Evolutionary conservation across 108 stramenopile genomes (phyloP).

Genomic region (Skeletonema marinoi): DNA sequence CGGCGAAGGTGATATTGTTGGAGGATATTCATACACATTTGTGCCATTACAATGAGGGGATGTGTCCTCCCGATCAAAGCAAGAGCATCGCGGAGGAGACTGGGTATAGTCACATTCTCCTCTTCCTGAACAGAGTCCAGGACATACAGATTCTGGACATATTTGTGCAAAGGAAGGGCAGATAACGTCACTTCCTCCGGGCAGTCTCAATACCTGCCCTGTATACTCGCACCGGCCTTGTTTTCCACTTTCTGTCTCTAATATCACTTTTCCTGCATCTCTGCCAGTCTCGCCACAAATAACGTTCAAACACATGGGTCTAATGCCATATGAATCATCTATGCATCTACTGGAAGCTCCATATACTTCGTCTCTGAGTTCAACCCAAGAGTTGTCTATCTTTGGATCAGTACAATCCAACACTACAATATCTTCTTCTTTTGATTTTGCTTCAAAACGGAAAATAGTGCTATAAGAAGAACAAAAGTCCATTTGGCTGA

Average conservation of each 20-base stretch:
- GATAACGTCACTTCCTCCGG: slow-evolving; percentile 30
- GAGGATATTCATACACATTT: slow-evolving; percentile 18
- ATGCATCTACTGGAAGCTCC: slow-evolving; percentile 33
- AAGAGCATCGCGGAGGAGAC: slow-evolving; percentile 43
- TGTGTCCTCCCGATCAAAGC: slow-evolving; percentile 42
- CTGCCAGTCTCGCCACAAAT: slow-evolving; percentile 27
- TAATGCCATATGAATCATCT: slow-evolving; percentile 20
- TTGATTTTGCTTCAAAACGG: slow-evolving; percentile 13
- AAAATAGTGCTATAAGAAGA: slow-evolving; percentile 36
- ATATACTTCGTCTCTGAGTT: slow-evolving; percentile 30
- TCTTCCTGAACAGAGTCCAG: slow-evolving; percentile 44
- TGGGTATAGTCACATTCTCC: slow-evolving; percentile 42
- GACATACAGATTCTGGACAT: slow-evolving; percentile 43
- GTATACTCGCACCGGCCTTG: slow-evolving; percentile 27
- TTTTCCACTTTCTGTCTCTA: slow-evolving; percentile 13
- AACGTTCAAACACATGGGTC: slow-evolving; percentile 33
- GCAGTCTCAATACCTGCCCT: slow-evolving; percentile 33
- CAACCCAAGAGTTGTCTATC: slow-evolving; percentile 20
- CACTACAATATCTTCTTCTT: slow-evolving; percentile 6
- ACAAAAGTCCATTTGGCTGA: slow-evolving; percentile 46
- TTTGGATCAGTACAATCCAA: slow-evolving; percentile 31
- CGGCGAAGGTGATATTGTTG: slow-evolving; percentile 46
- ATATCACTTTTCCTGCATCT: slow-evolving; percentile 22
- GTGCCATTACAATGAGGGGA: slow-evolving; percentile 30
- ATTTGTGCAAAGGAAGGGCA: slow-evolving; percentile 39